Evolutionary conservation across 345 rosid species (phyloP).

Genomic region (Laguncularia racemosa): DNA sequence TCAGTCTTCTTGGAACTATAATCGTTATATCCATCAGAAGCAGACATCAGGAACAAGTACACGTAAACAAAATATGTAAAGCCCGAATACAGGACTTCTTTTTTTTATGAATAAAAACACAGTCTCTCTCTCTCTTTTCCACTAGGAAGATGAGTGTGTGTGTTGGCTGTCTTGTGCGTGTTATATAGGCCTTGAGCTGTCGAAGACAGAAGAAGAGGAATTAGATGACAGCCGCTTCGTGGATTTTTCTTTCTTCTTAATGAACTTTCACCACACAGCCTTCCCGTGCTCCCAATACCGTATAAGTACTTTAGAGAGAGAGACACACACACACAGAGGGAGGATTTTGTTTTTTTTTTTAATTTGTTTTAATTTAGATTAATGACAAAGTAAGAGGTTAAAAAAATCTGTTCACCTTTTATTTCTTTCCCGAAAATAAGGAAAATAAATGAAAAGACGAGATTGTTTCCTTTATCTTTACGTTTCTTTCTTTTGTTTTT

Average conservation of each 20-base stretch:
- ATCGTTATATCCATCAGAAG: constrained; percentile 27
- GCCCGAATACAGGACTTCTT: background rate
- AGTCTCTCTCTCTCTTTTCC: constrained; percentile 11
- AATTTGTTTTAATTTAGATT: too few species aligned
- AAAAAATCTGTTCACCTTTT: too few species aligned
- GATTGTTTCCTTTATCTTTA: too few species aligned
- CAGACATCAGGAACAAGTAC: constrained; percentile 40
- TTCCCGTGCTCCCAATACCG: background rate
- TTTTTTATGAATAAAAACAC: constrained; percentile 6
- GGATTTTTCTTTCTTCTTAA: constrained; percentile 24
- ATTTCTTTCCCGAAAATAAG: too few species aligned
- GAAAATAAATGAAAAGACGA: too few species aligned
- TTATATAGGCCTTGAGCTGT: background rate
- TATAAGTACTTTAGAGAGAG: background rate
- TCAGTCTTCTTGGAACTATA: constrained; percentile 86
- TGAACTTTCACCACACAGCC: constrained; percentile 21
- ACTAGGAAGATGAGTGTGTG: too few species aligned
- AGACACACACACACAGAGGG: background rate
- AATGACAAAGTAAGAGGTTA: background rate
- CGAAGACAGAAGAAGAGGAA: background rate
- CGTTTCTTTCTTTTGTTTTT: too few species aligned
- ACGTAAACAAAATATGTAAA: constrained; percentile 21
- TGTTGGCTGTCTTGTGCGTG: too few species aligned
- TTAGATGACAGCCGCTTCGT: constrained; percentile 66
- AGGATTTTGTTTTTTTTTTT: background rate